phyloP scores from a whole-genome alignment of 805 yeast species.

The Sugiyamaella qingdaonensis region DNA sequence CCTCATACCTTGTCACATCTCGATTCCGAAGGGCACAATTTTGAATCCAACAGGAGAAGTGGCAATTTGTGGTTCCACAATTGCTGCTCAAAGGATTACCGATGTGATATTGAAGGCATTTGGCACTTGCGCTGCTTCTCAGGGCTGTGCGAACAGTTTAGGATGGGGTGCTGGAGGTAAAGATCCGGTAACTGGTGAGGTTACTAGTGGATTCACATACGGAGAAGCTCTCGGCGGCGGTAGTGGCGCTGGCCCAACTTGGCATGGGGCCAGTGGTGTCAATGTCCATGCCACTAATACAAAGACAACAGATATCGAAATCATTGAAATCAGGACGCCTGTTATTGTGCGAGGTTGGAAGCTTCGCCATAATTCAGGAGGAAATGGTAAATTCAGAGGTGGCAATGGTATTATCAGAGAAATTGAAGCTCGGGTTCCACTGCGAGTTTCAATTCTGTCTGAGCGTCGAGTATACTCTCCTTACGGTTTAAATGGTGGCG shows the following conservation, averaged over 20 bases:
- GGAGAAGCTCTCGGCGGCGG: constrained; percentile 95
- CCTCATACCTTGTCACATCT: constrained; percentile 66
- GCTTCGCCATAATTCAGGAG: constrained; percentile 74
- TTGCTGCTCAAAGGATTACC: constrained; percentile 88
- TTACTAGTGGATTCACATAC: constrained; percentile 63
- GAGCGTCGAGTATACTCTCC: constrained; percentile 85
- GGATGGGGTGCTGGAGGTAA: constrained; percentile 82
- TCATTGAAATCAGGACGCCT: constrained; percentile 83
- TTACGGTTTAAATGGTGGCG: constrained; percentile 80
- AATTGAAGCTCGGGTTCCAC: constrained; percentile 67
- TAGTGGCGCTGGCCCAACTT: constrained; percentile 73
- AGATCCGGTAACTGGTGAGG: constrained; percentile 8
- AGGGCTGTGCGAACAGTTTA: constrained; percentile 89
- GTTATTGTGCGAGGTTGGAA: constrained; percentile 68
- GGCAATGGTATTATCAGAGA: constrained; percentile 87
- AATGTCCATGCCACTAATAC: constrained; percentile 94
- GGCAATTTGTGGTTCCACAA: constrained; percentile 92
- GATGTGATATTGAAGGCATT: constrained; percentile 86
- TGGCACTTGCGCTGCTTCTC: constrained; percentile 86
- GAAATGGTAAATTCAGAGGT: constrained; percentile 64
- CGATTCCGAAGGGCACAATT: constrained; percentile 57
- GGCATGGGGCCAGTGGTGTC: constrained; percentile 81
- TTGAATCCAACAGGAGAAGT: constrained; percentile 74
- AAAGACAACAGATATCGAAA: constrained; percentile 83
- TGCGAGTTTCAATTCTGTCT: constrained; percentile 72